A percentile compares a stretch with the other conserved stretches of the same genome.
phyloP scores from a whole-genome alignment of 495 filamentous ascomycete genomes.

The Lindgomyces ingoldianus region DNA sequence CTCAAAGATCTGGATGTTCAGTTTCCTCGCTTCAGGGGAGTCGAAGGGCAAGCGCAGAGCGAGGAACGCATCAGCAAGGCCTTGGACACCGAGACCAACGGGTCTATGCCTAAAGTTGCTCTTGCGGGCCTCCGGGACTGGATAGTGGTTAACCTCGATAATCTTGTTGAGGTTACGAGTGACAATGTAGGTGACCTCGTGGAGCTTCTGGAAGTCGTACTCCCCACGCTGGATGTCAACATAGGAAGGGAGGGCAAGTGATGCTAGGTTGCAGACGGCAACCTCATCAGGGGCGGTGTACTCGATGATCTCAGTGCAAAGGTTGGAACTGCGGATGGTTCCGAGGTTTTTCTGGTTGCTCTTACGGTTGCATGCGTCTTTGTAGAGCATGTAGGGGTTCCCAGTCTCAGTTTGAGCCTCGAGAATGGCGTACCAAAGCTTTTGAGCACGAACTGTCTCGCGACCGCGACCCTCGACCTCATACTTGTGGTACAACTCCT shows the following conservation, averaged over 20 bases:
- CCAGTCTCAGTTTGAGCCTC: constrained; percentile 98
- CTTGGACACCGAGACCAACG: constrained; percentile 94
- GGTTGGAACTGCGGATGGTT: constrained; percentile 95
- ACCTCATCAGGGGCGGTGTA: constrained; percentile 97
- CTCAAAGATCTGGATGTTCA: constrained; percentile 99
- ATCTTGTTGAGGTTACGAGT: constrained; percentile 95
- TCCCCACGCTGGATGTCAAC: constrained; percentile 77
- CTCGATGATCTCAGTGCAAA: constrained; percentile 98
- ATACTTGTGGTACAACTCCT: constrained; percentile 83
- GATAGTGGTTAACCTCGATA: constrained; percentile 96
- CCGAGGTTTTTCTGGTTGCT: constrained; percentile 99
- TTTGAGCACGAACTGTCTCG: constrained; percentile 91
- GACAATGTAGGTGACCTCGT: constrained; percentile 87
- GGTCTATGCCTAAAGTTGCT: constrained; percentile 96
- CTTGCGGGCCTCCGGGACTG: constrained; percentile 85
- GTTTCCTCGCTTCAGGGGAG: constrained; percentile 83
- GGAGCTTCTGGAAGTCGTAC: constrained; percentile 94
- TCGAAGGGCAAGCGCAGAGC: constrained; percentile 96
- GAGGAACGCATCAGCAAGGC: constrained; percentile 97
- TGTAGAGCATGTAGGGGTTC: constrained; percentile 99
- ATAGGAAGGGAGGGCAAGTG: constrained; percentile 84
- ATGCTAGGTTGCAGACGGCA: constrained; percentile 96
- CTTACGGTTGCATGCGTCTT: constrained; percentile 96
- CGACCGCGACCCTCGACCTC: constrained; percentile 87
- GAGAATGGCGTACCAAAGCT: constrained; percentile 97